These are phyloP conservation scores for Fusarium bulbicola DNA, from an alignment of 2,329 filamentous ascomycete species.

Conservation along the genomic window DNA sequence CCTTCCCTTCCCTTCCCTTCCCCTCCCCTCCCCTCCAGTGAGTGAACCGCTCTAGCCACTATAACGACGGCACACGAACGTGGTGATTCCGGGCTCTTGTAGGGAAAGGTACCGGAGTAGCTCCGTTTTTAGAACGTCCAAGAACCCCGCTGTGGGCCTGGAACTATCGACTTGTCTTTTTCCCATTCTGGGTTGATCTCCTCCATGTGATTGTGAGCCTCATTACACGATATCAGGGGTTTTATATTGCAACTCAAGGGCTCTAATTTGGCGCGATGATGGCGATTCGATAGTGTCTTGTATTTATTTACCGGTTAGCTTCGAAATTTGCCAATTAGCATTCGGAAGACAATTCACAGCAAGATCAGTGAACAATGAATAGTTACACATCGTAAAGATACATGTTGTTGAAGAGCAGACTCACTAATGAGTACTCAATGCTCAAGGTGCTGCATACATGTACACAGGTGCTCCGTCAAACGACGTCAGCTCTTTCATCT, in stretches of 20 bases:
- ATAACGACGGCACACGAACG: not conserved
- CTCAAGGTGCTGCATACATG: slow-evolving; percentile 23
- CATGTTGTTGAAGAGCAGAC: not conserved
- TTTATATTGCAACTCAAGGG: slow-evolving; percentile 3
- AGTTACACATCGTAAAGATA: not conserved
- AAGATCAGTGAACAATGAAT: not conserved
- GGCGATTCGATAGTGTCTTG: not conserved
- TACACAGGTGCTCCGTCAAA: slow-evolving; percentile 22
- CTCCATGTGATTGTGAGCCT: slow-evolving; percentile 23
- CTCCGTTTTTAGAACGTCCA: not conserved
- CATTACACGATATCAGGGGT: slow-evolving; percentile 24
- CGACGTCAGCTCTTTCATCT: slow-evolving; percentile 7
- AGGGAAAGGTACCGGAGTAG: slow-evolving; percentile 23
- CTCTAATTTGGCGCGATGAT: not conserved
- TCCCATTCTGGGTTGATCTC: slow-evolving; percentile 10
- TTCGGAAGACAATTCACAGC: not conserved
- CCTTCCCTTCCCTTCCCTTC: too few relatives aligned
- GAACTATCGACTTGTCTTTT: not conserved
- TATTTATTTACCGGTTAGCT: not conserved
- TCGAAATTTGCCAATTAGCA: not conserved
- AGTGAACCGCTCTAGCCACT: not conserved
- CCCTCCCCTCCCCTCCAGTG: not conserved
- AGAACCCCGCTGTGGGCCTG: slow-evolving; percentile 35
- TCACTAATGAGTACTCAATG: not conserved
- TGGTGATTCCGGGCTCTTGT: slow-evolving; percentile 13